phyloP scores from a whole-genome alignment of 192 early-diverging fungal species.

The Funneliformis mosseae region DNA sequence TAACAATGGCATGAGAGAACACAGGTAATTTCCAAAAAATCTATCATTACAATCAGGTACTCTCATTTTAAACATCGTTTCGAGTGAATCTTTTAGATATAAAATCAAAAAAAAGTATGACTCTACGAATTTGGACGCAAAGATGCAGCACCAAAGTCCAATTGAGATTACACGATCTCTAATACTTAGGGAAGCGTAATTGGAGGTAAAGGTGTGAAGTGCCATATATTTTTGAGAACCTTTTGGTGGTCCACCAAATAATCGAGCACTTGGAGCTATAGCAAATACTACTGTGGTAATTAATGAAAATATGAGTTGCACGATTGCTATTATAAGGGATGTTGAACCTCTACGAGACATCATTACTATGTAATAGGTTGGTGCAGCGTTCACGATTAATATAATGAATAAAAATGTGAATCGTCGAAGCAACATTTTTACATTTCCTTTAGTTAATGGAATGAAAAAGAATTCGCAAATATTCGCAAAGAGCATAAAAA shows the following conservation, averaged over 20 bases:
- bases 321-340: conserved; percentile 62
- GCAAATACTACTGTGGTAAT: conserved; percentile 65
- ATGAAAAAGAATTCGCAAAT: conserved; percentile 74
- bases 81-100: conserved; percentile 77
- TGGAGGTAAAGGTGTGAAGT: conserved; percentile 67
- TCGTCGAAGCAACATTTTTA: conserved; percentile 52
- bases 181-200: conserved; percentile 70
- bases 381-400: conserved; percentile 63
- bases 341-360: conserved; percentile 45
- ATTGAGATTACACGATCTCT: conserved; percentile 72
- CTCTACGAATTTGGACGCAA: conserved; percentile 76
- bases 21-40: conserved; percentile 58
- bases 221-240: conserved; percentile 46
- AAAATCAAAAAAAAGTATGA: conserved; percentile 82
- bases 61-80: conserved; percentile 51
- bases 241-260: conserved; percentile 47
- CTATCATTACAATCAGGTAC: conserved; percentile 63
- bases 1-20: conserved; percentile 66
- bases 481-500: conserved; percentile 66
- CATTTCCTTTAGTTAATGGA: conserved; percentile 61
- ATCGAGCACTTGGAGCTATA: conserved; percentile 66
- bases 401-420: conserved; percentile 59
- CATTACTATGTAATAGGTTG: conserved; percentile 62
- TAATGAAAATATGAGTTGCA: conserved; percentile 70
- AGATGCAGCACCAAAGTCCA: conserved; percentile 69